Conservation (phyloP, 148 eudicot genomes). For the Cornus florida region DNA sequence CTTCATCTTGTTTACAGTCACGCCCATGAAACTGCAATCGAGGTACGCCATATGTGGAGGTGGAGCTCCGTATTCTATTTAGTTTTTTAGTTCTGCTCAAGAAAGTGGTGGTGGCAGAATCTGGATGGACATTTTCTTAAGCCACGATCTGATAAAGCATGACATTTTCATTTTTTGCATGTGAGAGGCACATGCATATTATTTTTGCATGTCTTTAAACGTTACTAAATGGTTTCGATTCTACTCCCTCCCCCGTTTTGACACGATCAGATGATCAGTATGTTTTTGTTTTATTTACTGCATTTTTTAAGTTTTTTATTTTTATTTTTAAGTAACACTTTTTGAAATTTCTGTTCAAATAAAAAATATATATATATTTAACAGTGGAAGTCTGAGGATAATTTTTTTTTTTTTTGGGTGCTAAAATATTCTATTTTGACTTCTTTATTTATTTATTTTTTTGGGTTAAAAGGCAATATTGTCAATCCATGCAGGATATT, state of each 20-base stretch:
- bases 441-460: no score
- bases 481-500: no score
- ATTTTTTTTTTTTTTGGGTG: no score
- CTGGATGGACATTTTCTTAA: background rate
- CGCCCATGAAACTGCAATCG: slow-evolving; percentile 92
- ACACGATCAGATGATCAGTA: background rate
- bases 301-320: background rate
- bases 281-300: background rate
- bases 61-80: background rate
- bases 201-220: background rate
- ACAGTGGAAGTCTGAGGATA: background rate
- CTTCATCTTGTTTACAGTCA: slow-evolving; percentile 93
- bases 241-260: background rate
- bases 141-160: background rate
- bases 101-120: background rate
- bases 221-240: background rate
- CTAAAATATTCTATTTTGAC: no score
- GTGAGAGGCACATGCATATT: background rate
- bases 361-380: background rate
- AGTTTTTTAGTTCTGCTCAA: background rate
- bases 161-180: slow-evolving; percentile 2
- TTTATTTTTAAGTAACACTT: background rate
- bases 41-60: slow-evolving; percentile 44
- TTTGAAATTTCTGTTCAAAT: background rate
- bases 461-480: no score